These are phyloP conservation scores for Leucosporidium scottii DNA, from an alignment of 768 basidiomycete genomes.

Conservation along the genomic window DNA sequence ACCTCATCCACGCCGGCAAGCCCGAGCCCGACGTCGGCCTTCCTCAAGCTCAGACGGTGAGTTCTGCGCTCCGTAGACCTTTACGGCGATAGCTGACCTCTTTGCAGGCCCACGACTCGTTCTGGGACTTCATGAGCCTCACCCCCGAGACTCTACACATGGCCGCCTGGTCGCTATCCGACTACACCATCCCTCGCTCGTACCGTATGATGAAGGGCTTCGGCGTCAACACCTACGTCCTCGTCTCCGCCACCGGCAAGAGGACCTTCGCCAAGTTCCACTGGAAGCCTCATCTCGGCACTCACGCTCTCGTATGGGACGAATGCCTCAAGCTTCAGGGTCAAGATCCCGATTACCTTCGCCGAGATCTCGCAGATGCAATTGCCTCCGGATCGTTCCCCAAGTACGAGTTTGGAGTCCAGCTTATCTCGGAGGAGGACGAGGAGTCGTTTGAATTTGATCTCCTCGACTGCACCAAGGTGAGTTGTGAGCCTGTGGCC, in stretches of 20 bases:
- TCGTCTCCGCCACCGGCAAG: constrained; percentile 53
- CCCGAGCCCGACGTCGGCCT: constrained; percentile 14
- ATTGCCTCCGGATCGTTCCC: constrained; percentile 64
- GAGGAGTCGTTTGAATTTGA: constrained; percentile 82
- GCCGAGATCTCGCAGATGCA: constrained; percentile 79
- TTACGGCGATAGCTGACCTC: too few relatives aligned
- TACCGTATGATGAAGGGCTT: constrained; percentile 83
- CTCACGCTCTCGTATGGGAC: constrained; percentile 79
- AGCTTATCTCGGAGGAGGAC: constrained; percentile 59
- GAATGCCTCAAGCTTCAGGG: constrained; percentile 68
- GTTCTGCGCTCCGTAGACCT: too few relatives aligned
- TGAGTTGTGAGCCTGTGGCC: neutral
- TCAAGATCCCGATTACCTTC: constrained; percentile 85
- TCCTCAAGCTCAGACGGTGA: constrained; percentile 42
- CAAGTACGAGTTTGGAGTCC: constrained; percentile 73
- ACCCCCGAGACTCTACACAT: neutral
- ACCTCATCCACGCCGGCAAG: constrained; percentile 68
- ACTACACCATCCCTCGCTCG: constrained; percentile 76
- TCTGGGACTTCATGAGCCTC: neutral
- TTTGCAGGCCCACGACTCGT: neutral
- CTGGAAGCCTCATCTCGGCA: constrained; percentile 64
- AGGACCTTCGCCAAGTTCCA: constrained; percentile 68
- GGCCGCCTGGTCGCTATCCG: constrained; percentile 52
- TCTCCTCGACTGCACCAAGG: constrained; percentile 74
- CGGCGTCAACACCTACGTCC: constrained; percentile 67